Evolutionary conservation across 140 eudicot genomes (phyloP).

Genomic region (Stevia rebaudiana): DNA sequence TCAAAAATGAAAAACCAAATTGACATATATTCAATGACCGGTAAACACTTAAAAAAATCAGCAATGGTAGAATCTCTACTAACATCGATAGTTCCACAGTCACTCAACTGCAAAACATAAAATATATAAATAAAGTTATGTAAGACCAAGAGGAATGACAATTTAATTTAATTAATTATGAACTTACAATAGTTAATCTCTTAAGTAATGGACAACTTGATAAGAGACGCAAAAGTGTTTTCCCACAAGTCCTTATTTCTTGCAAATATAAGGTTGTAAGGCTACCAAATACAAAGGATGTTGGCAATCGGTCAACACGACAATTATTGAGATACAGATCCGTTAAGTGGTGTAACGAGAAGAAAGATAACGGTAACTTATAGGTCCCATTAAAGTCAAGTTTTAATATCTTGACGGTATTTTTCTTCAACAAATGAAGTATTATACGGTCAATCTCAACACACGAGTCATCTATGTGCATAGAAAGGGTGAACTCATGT

Average conservation of each 20-base stretch:
- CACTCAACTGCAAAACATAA: not conserved
- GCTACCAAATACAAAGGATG: not conserved
- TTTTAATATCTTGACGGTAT: not conserved
- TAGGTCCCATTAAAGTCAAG: not conserved
- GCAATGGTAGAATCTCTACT: not conserved
- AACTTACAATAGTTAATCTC: conserved; percentile 13
- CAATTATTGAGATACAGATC: not conserved
- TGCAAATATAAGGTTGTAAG: conserved; percentile 20
- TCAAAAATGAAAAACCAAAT: not conserved
- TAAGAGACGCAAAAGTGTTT: conserved; percentile 17
- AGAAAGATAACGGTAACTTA: not conserved
- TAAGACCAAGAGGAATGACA: not conserved
- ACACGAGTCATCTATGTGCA: not conserved
- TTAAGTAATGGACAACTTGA: conserved; percentile 23
- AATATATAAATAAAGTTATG: not conserved
- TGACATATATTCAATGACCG: conserved; percentile 7
- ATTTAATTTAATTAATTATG: not conserved
- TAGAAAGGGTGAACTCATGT: conserved; percentile 6
- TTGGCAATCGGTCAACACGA: not conserved
- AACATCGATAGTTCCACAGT: not conserved
- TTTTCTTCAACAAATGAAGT: not conserved
- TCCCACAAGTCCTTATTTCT: not conserved
- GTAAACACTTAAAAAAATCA: conserved; percentile 10
- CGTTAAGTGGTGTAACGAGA: conserved; percentile 6
- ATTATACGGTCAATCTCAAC: conserved; percentile 5